Base-by-base conservation (phyloP, 2,329 filamentous ascomycete genomes). In the Xylariaceae sp. region DNA sequence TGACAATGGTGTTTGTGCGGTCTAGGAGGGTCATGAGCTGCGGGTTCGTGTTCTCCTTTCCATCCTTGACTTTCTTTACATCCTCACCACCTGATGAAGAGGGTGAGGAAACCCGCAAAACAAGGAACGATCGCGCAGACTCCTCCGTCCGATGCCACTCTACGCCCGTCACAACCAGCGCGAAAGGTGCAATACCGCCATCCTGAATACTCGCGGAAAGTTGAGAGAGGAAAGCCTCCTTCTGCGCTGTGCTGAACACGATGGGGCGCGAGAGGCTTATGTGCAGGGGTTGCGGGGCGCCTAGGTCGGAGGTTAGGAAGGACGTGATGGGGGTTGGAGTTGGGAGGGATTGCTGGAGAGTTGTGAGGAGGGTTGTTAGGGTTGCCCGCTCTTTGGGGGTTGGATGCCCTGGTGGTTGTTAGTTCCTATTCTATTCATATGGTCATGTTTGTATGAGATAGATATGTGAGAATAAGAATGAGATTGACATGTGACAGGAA, bases 231-330 rank as follows among this genome's bases (percentile, higher is more conserved):
- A 96, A 97, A 0, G 64, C 66, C 34, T 88, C 84, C 65, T 90
- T 90, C 64, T 88, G 80, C n/a, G 86, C 80, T 0, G 89, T 92
- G 52, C 79, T 77, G 37, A 99, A 83, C 10, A 86, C 82, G 54
- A 97, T 77, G 0, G 94, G 88, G 4, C 90, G 82, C 6, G 94
- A 97, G 5, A 99, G 81, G 66, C 92, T 96, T 69, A 99, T 86
- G 74, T 99, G 94, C 51, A 99, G 80, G 2, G 93, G 93, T 53
- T 90, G 78, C 4, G 88, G 86, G 4, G 86, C 85, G 59, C 86
- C 89, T 0, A 97, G 82, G 60, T 94, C 89, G 63, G 88, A 95
- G 48, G 82, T 83, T 4, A 97, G 77, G 61, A 94, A 85, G 63
- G 82, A 88, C 63, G 87, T 80, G 15, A 94, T 53, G 18, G 55